Percentiles rank a stretch among this genome's conserved stretches.
These are phyloP conservation scores for Ceratocystis smalleyi DNA, from an alignment of 2,329 filamentous ascomycete genomes.

Conservation along the genomic window DNA sequence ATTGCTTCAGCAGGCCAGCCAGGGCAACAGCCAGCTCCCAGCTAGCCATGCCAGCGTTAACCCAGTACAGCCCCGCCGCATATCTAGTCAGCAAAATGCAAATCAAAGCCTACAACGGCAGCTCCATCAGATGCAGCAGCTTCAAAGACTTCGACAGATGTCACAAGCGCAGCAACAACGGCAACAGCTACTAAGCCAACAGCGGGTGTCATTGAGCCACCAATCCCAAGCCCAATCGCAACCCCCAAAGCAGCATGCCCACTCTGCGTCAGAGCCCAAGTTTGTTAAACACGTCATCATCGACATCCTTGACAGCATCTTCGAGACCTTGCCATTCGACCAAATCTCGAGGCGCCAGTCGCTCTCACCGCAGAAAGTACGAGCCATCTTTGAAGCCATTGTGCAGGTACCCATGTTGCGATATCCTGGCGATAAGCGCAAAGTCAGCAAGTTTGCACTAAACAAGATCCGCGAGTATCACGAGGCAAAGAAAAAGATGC, in stretches of 20 bases:
- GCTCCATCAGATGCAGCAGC: not conserved
- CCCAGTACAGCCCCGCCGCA: not conserved
- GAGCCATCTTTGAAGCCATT: conserved; percentile 33
- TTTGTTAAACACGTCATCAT: conserved; percentile 29
- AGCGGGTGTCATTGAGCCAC: not conserved
- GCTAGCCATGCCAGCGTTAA: not conserved
- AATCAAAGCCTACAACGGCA: not conserved
- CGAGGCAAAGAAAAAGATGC: conserved; percentile 27
- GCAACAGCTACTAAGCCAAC: not conserved
- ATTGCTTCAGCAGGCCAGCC: not conserved
- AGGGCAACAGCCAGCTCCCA: not conserved
- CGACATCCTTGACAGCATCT: conserved; percentile 35
- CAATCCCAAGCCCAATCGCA: not conserved
- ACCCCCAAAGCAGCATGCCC: not conserved
- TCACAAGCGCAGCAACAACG: not conserved
- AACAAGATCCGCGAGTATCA: conserved; percentile 30
- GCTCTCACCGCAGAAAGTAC: conserved; percentile 29
- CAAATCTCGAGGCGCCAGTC: conserved; percentile 32
- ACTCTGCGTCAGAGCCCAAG: not conserved
- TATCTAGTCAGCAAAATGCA: not conserved
- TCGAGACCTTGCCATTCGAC: conserved; percentile 32
- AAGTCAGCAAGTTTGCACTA: conserved; percentile 28
- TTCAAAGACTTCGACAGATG: not conserved
- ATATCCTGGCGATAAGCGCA: conserved; percentile 28
- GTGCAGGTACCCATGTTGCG: conserved; percentile 34